Percentiles rank a stretch among this genome's conserved stretches.
Conservation (phyloP, 2,329 filamentous ascomycete species). For the Fusarium cyanostomum region DNA sequence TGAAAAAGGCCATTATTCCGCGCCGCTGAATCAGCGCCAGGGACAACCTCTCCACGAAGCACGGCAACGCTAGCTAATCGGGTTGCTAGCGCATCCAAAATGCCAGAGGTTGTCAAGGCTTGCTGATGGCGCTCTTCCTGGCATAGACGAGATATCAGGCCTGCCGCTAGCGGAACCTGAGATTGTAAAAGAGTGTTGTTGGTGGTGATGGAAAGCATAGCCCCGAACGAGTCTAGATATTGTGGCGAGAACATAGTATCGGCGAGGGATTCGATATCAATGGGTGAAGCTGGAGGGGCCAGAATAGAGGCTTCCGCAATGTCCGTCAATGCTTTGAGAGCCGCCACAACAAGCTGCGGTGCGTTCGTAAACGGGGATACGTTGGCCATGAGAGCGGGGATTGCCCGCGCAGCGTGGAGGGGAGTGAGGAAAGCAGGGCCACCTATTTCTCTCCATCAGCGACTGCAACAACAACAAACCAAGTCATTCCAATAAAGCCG, state of each 20-base stretch:
- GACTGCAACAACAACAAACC: not conserved
- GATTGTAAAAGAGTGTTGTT: slow-evolving; percentile 63
- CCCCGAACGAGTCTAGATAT: slow-evolving; percentile 69
- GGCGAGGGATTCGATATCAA: slow-evolving; percentile 63
- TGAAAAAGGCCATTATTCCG: slow-evolving; percentile 64
- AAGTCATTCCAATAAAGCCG: slow-evolving; percentile 36
- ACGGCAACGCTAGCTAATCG: slow-evolving; percentile 78
- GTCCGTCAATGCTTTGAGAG: slow-evolving; percentile 77
- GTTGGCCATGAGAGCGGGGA: slow-evolving; percentile 76
- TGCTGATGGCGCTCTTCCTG: slow-evolving; percentile 75
- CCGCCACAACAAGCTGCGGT: slow-evolving; percentile 73
- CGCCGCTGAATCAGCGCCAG: slow-evolving; percentile 66
- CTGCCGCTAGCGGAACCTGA: slow-evolving; percentile 69
- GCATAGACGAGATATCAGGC: slow-evolving; percentile 68
- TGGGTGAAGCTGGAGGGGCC: slow-evolving; percentile 60
- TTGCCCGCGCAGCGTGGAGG: slow-evolving; percentile 71
- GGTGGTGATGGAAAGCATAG: slow-evolving; percentile 71
- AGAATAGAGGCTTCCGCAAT: slow-evolving; percentile 72
- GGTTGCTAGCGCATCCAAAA: slow-evolving; percentile 81
- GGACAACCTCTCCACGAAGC: slow-evolving; percentile 73
- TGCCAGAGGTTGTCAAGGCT: slow-evolving; percentile 74
- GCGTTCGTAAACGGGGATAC: slow-evolving; percentile 73
- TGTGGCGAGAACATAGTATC: slow-evolving; percentile 71
- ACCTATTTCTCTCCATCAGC: slow-evolving; percentile 59
- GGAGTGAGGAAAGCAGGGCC: slow-evolving; percentile 82